A percentile compares a stretch with the other conserved stretches of the same genome.
Evolutionary conservation across 257 asterid species (phyloP).

Genomic region (Solanum chiquidenum): DNA sequence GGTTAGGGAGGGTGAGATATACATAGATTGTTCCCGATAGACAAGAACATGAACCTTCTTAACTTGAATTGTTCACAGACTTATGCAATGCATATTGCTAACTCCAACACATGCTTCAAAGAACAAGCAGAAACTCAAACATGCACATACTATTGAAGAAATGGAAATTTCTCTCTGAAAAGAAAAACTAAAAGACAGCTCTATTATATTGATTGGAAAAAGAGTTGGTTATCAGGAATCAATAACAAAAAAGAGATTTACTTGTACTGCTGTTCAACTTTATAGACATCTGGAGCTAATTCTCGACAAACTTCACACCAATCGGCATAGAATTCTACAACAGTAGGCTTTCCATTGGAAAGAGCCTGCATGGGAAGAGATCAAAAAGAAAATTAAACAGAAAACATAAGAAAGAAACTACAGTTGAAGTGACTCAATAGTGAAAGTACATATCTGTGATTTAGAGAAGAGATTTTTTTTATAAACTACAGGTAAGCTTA

Average conservation of each 20-base stretch:
- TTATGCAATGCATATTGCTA: not conserved
- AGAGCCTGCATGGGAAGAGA: constrained; percentile 45
- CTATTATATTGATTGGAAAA: not conserved
- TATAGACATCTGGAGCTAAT: constrained; percentile 83
- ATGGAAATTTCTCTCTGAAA: not conserved
- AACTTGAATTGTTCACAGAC: not conserved
- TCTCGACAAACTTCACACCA: constrained; percentile 98
- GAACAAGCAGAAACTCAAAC: not conserved
- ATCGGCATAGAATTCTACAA: constrained; percentile 95
- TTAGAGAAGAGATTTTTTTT: not conserved
- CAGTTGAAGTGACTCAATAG: not conserved
- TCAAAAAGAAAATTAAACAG: not conserved
- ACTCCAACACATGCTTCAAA: not conserved
- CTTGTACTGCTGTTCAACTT: constrained; percentile 78
- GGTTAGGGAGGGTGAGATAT: not conserved
- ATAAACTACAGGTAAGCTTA: not conserved
- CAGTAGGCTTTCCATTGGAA: constrained; percentile 92
- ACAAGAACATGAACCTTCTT: not conserved
- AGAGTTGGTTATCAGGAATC: not conserved
- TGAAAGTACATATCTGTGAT: not conserved
- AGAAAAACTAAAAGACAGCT: not conserved
- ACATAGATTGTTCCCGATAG: not conserved
- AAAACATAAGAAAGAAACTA: not conserved
- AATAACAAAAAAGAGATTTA: constrained; percentile 13
- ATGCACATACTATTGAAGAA: not conserved